Conservation (phyloP, 345 rosid genomes). For the Aegle marmelos region DNA sequence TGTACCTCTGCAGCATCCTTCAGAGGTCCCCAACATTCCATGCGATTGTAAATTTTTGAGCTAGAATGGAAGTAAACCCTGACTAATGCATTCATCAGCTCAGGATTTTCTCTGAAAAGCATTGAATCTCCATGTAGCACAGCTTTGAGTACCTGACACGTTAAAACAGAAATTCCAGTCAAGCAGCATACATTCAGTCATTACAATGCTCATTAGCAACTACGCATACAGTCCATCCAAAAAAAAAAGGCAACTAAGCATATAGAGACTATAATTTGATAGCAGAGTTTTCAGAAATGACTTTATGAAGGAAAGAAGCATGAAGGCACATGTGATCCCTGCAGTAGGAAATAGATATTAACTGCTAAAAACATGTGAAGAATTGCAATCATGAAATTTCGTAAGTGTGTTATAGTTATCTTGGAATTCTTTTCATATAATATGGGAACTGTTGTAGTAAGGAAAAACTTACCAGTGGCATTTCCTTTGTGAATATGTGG, state of each 20-base stretch:
- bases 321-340: background rate
- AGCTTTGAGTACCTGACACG: constrained; percentile 68
- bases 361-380: background rate
- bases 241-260: background rate
- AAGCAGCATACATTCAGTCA: background rate
- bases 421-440: background rate
- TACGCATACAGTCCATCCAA: background rate
- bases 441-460: background rate
- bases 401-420: constrained; percentile 6
- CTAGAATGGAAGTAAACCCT: constrained; percentile 88
- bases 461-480: constrained; percentile 66
- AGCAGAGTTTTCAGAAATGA: background rate
- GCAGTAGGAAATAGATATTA: background rate
- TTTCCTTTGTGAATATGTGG: constrained; percentile 87
- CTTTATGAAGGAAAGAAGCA: background rate
- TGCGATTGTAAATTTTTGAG: constrained; percentile 57
- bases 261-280: background rate
- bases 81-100: constrained; percentile 63
- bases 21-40: constrained; percentile 87
- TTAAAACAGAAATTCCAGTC: constrained; percentile 4
- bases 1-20: constrained; percentile 71
- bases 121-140: constrained; percentile 74
- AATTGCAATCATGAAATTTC: background rate
- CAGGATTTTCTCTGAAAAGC: constrained; percentile 65
- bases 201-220: background rate